Evolutionary conservation across 1,284 basidiomycete species (phyloP).

Genomic region (Psilocybe mexicana): DNA sequence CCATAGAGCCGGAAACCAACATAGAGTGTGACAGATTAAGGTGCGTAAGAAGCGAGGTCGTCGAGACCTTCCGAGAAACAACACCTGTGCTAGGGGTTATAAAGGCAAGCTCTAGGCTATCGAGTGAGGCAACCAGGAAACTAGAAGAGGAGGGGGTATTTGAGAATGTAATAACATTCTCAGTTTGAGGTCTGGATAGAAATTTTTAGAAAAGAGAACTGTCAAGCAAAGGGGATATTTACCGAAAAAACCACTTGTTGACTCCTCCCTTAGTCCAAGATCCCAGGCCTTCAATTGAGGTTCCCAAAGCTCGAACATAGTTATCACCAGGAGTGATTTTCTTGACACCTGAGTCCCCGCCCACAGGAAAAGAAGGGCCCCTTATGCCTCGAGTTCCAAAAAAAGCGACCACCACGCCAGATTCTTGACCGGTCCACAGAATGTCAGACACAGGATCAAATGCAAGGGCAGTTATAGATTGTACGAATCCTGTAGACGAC

Average conservation of each 20-base stretch:
- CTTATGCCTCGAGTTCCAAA: conserved; percentile 67
- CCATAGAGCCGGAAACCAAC: conserved; percentile 77
- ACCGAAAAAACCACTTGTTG: conserved; percentile 80
- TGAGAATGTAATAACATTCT: conserved; percentile 61
- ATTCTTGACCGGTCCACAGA: conserved; percentile 82
- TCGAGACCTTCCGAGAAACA: conserved; percentile 58
- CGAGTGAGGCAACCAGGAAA: conserved; percentile 65
- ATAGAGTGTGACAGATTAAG: conserved; percentile 64
- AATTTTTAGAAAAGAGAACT: not conserved
- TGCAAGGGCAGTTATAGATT: conserved; percentile 70
- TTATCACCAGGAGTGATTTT: conserved; percentile 76
- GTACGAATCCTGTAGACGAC: conserved; percentile 36
- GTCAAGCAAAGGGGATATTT: conserved; percentile 10
- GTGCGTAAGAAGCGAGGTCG: conserved; percentile 61
- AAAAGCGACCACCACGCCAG: conserved; percentile 75
- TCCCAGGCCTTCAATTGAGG: conserved; percentile 62
- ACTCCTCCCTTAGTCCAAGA: conserved; percentile 80
- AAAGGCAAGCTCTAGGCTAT: conserved; percentile 64
- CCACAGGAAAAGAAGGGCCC: conserved; percentile 79
- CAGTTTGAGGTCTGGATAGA: conserved; percentile 34
- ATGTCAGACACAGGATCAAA: conserved; percentile 92
- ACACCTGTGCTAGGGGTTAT: conserved; percentile 78
- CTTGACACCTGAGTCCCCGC: conserved; percentile 63
- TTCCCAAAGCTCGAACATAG: conserved; percentile 65
- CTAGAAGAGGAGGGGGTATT: conserved; percentile 50